Percentiles rank a stretch among this genome's conserved stretches.
These are phyloP conservation scores for Dendrobium chrysotoxum DNA, from an alignment of 106 monocot genomes.

Conservation along the genomic window DNA sequence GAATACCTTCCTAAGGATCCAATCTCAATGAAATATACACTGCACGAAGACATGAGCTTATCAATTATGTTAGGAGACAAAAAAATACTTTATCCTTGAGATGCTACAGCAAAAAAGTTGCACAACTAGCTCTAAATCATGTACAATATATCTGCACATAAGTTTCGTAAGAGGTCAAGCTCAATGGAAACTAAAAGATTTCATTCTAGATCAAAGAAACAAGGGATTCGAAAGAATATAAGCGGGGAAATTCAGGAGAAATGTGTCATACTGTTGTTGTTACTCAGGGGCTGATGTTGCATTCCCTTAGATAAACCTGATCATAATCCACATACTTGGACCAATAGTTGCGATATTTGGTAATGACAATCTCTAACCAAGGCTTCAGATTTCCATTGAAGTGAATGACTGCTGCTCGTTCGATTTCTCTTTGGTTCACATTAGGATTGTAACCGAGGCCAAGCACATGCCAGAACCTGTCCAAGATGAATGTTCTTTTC, in stretches of 20 bases:
- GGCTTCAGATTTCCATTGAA: constrained; percentile 62
- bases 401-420: constrained; percentile 43
- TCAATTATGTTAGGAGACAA: background rate
- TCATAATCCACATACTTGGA: constrained; percentile 36
- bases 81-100: background rate
- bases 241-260: too few relatives aligned
- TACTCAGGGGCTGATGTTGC: constrained; percentile 48
- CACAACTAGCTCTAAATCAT: background rate
- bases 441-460: constrained; percentile 54
- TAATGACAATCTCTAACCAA: constrained; percentile 50
- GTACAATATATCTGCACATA: background rate
- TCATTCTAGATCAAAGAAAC: background rate
- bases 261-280: too few relatives aligned
- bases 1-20: too few relatives aligned
- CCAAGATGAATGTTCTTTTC: constrained; percentile 24
- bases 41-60: background rate
- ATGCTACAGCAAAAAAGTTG: background rate
- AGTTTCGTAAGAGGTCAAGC: background rate
- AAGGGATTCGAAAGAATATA: background rate
- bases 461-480: constrained; percentile 43
- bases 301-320: constrained; percentile 42
- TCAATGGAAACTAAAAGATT: too few relatives aligned
- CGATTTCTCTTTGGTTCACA: constrained; percentile 30
- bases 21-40: too few relatives aligned
- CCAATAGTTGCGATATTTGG: constrained; percentile 40